Evolutionary conservation across 225 moss, liverwort and hornwort genomes (phyloP).

Genomic region (Anthoceros angustus): DNA sequence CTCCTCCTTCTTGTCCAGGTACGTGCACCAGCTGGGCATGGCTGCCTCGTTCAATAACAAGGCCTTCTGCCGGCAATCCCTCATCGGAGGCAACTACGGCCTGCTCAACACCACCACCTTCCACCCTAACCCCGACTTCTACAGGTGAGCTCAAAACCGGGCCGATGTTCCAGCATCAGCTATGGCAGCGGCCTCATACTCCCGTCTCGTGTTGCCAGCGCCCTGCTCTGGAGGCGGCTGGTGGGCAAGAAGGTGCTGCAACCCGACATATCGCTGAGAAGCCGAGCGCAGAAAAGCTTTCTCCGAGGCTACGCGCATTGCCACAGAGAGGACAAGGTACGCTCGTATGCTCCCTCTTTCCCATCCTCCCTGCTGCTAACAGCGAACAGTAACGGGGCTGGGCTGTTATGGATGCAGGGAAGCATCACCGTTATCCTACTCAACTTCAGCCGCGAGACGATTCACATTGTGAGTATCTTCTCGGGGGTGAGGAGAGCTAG

Average conservation of each 20-base stretch:
- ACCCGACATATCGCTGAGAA: constrained; percentile 14
- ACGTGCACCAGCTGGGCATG: constrained; percentile 75
- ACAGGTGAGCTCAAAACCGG: constrained; percentile 48
- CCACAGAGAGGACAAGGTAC: constrained; percentile 19
- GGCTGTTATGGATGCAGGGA: background rate
- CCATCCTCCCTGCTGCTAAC: background rate
- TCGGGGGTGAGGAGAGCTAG: too few species aligned
- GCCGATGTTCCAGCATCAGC: background rate
- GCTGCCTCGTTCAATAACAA: constrained; percentile 73
- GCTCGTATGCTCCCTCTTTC: background rate
- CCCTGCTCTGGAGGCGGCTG: constrained; percentile 52
- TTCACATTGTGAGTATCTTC: background rate
- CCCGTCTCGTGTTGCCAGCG: constrained; percentile 21
- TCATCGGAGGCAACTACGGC: constrained; percentile 84
- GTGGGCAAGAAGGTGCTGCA: constrained; percentile 62
- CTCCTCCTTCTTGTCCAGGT: constrained; percentile 35
- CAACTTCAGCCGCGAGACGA: background rate
- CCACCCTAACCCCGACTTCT: constrained; percentile 80
- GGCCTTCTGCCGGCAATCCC: constrained; percentile 69
- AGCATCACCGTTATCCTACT: background rate
- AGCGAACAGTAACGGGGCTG: background rate
- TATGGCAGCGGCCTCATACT: background rate
- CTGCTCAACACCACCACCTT: constrained; percentile 50
- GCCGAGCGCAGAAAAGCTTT: constrained; percentile 14
- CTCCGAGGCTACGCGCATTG: constrained; percentile 74